Percentiles rank a stretch among this genome's conserved stretches.
Evolutionary conservation across 2,329 filamentous ascomycete genomes (phyloP).

Genomic region (Colletotrichum lindemuthianum): DNA sequence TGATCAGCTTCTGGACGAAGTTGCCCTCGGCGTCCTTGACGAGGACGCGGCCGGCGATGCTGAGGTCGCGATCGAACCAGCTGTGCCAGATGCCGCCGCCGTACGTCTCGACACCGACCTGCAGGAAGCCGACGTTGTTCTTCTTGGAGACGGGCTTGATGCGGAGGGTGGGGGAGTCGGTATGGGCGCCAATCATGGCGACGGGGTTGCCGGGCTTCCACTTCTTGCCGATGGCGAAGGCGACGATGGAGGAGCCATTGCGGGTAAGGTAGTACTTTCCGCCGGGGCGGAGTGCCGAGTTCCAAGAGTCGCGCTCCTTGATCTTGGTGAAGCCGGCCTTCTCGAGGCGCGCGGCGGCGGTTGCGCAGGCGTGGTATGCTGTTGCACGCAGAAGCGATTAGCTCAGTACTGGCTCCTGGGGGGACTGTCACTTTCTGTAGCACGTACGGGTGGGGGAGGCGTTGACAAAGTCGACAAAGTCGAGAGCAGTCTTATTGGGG

Average conservation of each 20-base stretch:
- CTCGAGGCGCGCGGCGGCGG: slow-evolving; percentile 78
- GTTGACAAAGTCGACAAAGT: slow-evolving; percentile 94
- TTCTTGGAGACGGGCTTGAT: slow-evolving; percentile 96
- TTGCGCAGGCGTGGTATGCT: slow-evolving; percentile 95
- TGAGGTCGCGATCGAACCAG: slow-evolving; percentile 96
- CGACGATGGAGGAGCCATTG: slow-evolving; percentile 90
- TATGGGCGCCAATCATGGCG: slow-evolving; percentile 94
- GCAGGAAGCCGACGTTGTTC: slow-evolving; percentile 84
- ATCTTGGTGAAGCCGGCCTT: slow-evolving; percentile 88
- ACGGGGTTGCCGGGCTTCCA: slow-evolving; percentile 94
- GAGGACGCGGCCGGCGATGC: slow-evolving; percentile 88
- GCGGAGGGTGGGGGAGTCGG: slow-evolving; percentile 90
- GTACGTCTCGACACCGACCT: slow-evolving; percentile 96
- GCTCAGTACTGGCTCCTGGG: slow-evolving; percentile 1
- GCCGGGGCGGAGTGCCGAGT: slow-evolving; percentile 79
- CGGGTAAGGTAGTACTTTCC: slow-evolving; percentile 97
- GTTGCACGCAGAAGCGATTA: slow-evolving; percentile 26
- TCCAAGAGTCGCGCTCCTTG: slow-evolving; percentile 91
- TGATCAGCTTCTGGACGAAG: slow-evolving; percentile 86
- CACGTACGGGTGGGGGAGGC: slow-evolving; percentile 89
- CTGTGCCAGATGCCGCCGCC: slow-evolving; percentile 98
- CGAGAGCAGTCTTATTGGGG: slow-evolving; percentile 70
- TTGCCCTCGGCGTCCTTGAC: slow-evolving; percentile 77
- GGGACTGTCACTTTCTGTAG: slow-evolving; percentile 11
- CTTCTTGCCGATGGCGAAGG: slow-evolving; percentile 88